These are phyloP conservation scores for Paraphoma chrysanthemicola DNA, from an alignment of 2,329 filamentous ascomycete species.

Conservation along the genomic window DNA sequence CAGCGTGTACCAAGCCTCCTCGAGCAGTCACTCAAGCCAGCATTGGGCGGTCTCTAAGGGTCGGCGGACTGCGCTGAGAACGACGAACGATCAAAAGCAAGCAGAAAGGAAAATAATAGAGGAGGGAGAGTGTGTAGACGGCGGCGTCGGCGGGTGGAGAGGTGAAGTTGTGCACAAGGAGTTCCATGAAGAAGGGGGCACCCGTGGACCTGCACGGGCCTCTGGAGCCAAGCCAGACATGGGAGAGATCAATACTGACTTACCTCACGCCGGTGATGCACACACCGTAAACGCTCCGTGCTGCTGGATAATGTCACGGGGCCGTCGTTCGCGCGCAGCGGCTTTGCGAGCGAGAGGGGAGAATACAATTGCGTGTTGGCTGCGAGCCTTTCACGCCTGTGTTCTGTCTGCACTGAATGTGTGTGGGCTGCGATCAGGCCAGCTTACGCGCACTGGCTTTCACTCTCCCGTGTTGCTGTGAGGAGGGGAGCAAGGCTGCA, in stretches of 20 bases:
- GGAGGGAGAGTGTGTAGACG: conserved; percentile 37
- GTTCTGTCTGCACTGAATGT: not conserved
- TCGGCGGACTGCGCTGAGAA: conserved; percentile 30
- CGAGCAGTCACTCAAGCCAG: conserved; percentile 46
- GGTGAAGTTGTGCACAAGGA: conserved; percentile 17
- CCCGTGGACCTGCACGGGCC: not conserved
- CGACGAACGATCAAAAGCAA: conserved; percentile 36
- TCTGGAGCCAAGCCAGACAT: conserved; percentile 7
- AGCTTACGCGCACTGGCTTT: conserved; percentile 1
- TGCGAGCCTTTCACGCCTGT: not conserved
- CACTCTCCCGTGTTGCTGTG: not conserved
- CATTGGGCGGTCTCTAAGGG: conserved; percentile 42
- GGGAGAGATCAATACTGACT: conserved; percentile 18
- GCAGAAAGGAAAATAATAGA: conserved; percentile 45
- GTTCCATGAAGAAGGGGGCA: conserved; percentile 21
- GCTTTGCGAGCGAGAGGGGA: not conserved
- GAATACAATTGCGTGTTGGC: conserved; percentile 1
- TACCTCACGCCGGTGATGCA: conserved; percentile 16
- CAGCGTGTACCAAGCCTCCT: conserved; percentile 50
- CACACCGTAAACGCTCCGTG: not conserved
- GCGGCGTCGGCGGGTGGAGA: conserved; percentile 30
- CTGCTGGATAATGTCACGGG: not conserved
- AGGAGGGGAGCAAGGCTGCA: conserved; percentile 12
- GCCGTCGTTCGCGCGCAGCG: not conserved
- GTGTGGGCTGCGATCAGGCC: not conserved